phyloP scores from a whole-genome alignment of 2,329 filamentous ascomycete species.

The Xylariaceae sp. region DNA sequence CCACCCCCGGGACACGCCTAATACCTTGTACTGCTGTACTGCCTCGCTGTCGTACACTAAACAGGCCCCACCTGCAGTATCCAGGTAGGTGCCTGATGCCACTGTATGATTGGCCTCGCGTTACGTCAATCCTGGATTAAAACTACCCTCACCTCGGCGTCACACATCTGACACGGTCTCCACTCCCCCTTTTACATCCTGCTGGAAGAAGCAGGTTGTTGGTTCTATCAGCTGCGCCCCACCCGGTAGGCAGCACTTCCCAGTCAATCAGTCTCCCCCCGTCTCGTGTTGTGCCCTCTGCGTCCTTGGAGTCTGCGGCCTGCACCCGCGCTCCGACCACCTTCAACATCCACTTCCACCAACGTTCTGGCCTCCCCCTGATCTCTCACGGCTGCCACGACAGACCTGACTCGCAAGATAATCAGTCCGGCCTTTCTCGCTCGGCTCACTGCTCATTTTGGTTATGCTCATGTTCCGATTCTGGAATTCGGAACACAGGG shows the following conservation, averaged over 20 bases:
- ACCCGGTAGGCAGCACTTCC: conserved; percentile 13
- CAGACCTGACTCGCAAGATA: conserved; percentile 2
- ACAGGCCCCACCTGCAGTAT: no score
- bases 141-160: conserved; percentile 18
- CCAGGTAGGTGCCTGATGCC: no score
- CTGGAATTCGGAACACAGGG: conserved; percentile 54
- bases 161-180: conserved; percentile 22
- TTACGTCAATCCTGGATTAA: conserved; percentile 32
- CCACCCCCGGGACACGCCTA: no score
- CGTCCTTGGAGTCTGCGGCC: neutral
- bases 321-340: conserved; percentile 20
- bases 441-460: conserved; percentile 17
- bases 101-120: no score
- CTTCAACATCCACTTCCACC: conserved; percentile 5
- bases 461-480: conserved; percentile 57
- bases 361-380: neutral
- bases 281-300: no score
- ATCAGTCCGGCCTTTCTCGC: conserved; percentile 8
- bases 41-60: no score
- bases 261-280: no score
- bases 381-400: neutral
- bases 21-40: no score
- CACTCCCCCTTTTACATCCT: conserved; percentile 16
- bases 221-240: no score
- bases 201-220: no score